Base-by-base conservation (phyloP, 1,284 basidiomycete genomes). In the Anthracocystis setariae region DNA sequence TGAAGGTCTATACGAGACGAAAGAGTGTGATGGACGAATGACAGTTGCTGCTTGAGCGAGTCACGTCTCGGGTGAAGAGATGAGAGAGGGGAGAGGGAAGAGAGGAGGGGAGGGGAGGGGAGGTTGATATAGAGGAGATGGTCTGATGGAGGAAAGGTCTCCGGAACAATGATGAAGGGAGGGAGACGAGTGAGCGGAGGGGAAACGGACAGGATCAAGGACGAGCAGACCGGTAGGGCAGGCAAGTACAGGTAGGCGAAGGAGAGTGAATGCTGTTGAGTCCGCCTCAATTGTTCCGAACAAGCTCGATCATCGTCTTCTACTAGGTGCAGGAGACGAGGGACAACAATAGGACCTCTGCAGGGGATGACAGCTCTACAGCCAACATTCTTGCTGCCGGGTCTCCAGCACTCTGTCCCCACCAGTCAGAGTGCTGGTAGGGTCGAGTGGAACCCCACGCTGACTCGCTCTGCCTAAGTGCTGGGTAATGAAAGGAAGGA, bases 1-100 rank as follows among this genome's bases (percentile, higher is more conserved):
- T 46, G 44, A 27, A 5, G 7, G 33, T 35, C 17, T 18, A 8
- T 5, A 43, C 39, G 18, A n/a, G 47, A 45, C 32, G 48, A 57
- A 50, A 37, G 47, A 50, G 32, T 17, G 46, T 57, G 55, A 25
- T 38, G 18, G 42, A 25, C 18, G 46, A 38, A 12, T 10, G 10
- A 5, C 8, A 5, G 39, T 27, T 33, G 32, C 9, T 8, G 29
- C 38, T 18, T 5, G 49, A 25, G 15, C 32, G 29, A 10, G 35
- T 39, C 21, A 23, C 17, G 35, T 15, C 27, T n/a, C 9, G 20
- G 20, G n/a, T n/a, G n/a, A n/a, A n/a, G n/a, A n/a, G n/a, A n/a
- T n/a, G n/a, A n/a, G n/a, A n/a, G 15, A 13, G n/a, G 45, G 39
- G 17, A 27, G 35, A 10, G 39, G 40, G 32, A 38, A 29, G 15